Percentiles rank a stretch among this genome's conserved stretches.
Conservation (phyloP, 129 eudicot genomes). For the Centella asiatica region DNA sequence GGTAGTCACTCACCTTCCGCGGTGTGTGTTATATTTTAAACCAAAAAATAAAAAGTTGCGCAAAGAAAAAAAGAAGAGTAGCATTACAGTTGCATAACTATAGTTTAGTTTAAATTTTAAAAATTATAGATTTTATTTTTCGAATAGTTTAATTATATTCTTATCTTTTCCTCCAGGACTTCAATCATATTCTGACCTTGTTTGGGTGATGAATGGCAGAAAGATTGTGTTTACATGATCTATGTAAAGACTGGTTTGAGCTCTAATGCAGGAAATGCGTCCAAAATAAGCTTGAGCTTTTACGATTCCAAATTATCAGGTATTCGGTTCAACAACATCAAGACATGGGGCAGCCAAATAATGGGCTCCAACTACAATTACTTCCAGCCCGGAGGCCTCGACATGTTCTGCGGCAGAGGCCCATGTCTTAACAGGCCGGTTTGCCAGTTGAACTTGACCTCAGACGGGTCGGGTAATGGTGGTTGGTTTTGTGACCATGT, state of each 20-base stretch:
- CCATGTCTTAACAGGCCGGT: conserved; percentile 68
- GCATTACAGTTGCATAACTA: too few species aligned
- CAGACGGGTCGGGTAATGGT: conserved; percentile 61
- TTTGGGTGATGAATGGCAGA: too few species aligned
- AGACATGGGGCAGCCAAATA: conserved; percentile 77
- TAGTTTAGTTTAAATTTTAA: too few species aligned
- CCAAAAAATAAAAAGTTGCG: too few species aligned
- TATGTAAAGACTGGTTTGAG: conserved; percentile 64
- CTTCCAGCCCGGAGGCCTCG: conserved; percentile 71
- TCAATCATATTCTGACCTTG: too few species aligned
- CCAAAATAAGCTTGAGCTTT: conserved; percentile 42
- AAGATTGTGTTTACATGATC: conserved; percentile 64
- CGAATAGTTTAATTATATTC: neutral
- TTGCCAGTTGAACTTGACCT: conserved; percentile 58
- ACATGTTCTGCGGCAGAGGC: conserved; percentile 72
- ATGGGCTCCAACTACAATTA: conserved; percentile 64
- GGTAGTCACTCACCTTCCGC: too few species aligned
- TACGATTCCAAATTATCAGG: conserved; percentile 55
- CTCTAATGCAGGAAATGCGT: conserved; percentile 65
- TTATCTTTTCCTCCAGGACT: neutral
- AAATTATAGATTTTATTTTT: too few species aligned
- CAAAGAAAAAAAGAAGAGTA: too few species aligned
- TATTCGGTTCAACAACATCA: conserved; percentile 44
- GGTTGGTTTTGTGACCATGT: conserved; percentile 89
- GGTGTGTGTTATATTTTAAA: too few species aligned